These are phyloP conservation scores for Geranium incanum DNA, from an alignment of 441 rosid genomes.

Conservation along the genomic window DNA sequence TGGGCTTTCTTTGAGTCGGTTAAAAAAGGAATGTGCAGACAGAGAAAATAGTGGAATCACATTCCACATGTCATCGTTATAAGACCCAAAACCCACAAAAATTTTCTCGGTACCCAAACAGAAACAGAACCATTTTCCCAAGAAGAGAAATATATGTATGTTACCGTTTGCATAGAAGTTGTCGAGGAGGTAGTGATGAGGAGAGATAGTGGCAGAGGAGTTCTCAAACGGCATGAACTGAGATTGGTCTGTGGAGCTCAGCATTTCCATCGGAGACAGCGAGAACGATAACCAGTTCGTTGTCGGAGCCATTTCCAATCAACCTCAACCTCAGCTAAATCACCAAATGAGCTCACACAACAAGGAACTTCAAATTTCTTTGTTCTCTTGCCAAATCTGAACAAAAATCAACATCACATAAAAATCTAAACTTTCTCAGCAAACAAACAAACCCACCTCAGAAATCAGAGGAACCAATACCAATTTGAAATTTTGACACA, in stretches of 20 bases:
- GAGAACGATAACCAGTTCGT: conserved; percentile 1
- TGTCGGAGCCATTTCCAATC: not conserved
- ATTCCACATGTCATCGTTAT: not conserved
- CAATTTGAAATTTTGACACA: not conserved
- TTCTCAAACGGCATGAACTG: not conserved
- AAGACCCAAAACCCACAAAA: too few relatives aligned
- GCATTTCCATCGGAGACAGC: conserved; percentile 5
- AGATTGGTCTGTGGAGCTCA: not conserved
- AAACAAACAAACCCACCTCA: conserved; percentile 2
- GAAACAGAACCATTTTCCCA: not conserved
- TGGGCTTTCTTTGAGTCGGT: too few relatives aligned
- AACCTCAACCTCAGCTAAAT: not conserved
- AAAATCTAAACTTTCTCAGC: not conserved
- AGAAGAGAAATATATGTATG: not conserved
- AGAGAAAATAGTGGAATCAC: not conserved
- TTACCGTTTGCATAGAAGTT: conserved; percentile 1
- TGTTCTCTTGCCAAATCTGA: not conserved
- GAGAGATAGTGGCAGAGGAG: not conserved
- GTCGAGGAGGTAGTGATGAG: not conserved
- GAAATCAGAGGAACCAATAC: not conserved
- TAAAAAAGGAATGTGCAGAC: too few relatives aligned
- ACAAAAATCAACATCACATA: too few relatives aligned
- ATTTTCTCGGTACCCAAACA: not conserved
- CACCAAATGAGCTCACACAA: too few relatives aligned
- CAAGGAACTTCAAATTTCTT: not conserved